Evolutionary conservation across 176 grass and related monocot genomes (phyloP), one percentile per base, ranked within the genome.

Genomic region (Aegilops longissima): DNA sequence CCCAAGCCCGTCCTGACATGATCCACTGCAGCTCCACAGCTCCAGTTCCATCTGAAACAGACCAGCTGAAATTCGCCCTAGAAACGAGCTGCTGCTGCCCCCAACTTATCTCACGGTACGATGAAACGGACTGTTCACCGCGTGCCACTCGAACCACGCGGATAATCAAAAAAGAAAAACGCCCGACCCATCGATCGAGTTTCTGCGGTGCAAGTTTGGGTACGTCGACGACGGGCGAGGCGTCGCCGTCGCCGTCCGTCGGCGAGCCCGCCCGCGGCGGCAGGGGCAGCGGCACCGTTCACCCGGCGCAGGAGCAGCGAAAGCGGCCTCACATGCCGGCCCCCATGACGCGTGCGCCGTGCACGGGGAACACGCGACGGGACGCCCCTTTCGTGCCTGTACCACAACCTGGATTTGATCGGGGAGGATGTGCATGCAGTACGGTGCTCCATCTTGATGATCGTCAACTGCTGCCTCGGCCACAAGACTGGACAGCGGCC

Each of bases 241-340:
- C 68, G 69, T 84, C 82, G 58, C 70, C 70, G 39, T 74, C 42
- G 39, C 42, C 72, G 39, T 0, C 11, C 69, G 70, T 73, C 81
- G 52, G 58, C 27, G 18, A 45, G 42, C 7, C 65, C 80, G 40
- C 18, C 64, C 80, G 44, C 42, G 33, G 4, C 14, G 23, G 40
- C 24, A 39, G 56, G 1, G 36, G 72, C 35, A 70, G 23, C 85
- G 66, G 54, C 51, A 2, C 13, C 67, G 25, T 59, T 61, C 33
- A 35, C 80, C 31, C 36, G 49, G 18, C 51, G 62, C 40, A 44
- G 82, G 12, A 4, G 80, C 67, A 40, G 8, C 67, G 81, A 78
- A 18, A 88, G 80, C 65, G 73, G 80, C 80, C 13, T 71, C 86
- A 49, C 80, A 79, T 77, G 81, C 73, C 6, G 21, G 58, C 27